Percentiles rank a stretch among this genome's conserved stretches.
These are phyloP conservation scores for Puccinia hordei DNA, from an alignment of 1,284 basidiomycete genomes.

Conservation along the genomic window DNA sequence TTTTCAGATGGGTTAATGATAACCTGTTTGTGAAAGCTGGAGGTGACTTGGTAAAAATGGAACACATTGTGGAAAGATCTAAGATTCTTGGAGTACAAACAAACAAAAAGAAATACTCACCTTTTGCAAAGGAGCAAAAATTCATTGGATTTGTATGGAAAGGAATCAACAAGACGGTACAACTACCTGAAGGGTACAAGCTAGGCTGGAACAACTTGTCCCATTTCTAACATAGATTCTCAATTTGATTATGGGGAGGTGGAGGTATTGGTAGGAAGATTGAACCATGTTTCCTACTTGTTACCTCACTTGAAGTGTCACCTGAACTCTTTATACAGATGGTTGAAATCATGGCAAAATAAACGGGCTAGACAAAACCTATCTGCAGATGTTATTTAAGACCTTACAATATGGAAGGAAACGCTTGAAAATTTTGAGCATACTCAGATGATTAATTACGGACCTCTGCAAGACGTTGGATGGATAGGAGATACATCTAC, in stretches of 20 bases:
- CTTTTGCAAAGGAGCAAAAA: background rate
- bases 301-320: background rate
- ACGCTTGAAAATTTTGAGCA: background rate
- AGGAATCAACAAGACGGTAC: background rate
- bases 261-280: background rate
- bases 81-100: background rate
- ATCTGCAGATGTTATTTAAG: background rate
- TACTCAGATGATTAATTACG: background rate
- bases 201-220: background rate
- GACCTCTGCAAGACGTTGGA: background rate
- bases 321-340: background rate
- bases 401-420: background rate
- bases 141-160: slow-evolving; percentile 33
- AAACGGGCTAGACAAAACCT: too few species aligned
- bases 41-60: background rate
- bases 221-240: background rate
- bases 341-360: background rate
- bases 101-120: slow-evolving; percentile 8
- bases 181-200: background rate
- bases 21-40: background rate
- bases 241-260: slow-evolving; percentile 6
- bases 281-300: background rate
- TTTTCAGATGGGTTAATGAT: too few species aligned
- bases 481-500: slow-evolving; percentile 22
- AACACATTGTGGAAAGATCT: background rate